Evolutionary conservation across 331 rosid species (phyloP).

Genomic region (Acacia concinna): DNA sequence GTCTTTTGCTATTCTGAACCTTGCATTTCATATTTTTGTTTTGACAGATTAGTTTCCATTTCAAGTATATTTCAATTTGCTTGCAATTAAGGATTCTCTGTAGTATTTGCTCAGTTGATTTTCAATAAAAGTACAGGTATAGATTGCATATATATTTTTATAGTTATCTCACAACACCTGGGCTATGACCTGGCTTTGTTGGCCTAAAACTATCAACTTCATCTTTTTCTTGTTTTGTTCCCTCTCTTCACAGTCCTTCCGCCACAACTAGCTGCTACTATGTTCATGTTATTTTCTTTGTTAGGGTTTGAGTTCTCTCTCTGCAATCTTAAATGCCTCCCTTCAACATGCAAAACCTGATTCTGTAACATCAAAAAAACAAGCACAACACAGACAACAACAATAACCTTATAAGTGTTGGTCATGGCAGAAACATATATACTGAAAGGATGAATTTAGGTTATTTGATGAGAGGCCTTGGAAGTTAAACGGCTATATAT

Average conservation of each 20-base stretch:
- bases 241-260: not conserved
- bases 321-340: slow-evolving; percentile 5
- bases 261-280: not conserved
- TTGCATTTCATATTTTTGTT: too few species aligned
- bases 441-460: not conserved
- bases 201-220: slow-evolving; percentile 11
- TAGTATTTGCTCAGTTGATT: too few species aligned
- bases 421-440: slow-evolving; percentile 1
- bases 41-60: too few species aligned
- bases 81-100: too few species aligned
- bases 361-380: not conserved
- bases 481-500: not conserved
- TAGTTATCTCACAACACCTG: not conserved
- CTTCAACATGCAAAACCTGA: not conserved
- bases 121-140: too few species aligned
- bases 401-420: not conserved
- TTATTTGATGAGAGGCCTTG: not conserved
- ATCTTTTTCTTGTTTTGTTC: not conserved
- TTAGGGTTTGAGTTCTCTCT: not conserved
- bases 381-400: not conserved
- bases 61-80: too few species aligned
- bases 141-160: too few species aligned
- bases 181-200: slow-evolving; percentile 10
- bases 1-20: too few species aligned
- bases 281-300: slow-evolving; percentile 1